These are phyloP conservation scores for Diophrys appendiculata DNA, from an alignment of 73 alveolate genomes.

Conservation along the genomic window DNA sequence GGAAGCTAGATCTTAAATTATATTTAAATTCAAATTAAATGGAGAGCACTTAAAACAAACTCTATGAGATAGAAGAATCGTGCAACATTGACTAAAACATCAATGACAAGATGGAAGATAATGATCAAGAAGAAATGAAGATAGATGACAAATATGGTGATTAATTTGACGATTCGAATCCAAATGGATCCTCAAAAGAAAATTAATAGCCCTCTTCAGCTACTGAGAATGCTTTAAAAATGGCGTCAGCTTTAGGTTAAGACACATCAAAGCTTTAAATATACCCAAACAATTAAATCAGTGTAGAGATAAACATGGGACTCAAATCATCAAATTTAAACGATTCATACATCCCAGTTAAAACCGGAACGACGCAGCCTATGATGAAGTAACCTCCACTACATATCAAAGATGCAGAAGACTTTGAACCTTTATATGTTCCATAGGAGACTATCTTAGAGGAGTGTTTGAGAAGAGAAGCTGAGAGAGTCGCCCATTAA, in stretches of 20 bases:
- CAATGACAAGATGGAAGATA: conserved; percentile 29
- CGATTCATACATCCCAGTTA: conserved; percentile 50
- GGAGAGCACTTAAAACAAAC: conserved; percentile 59
- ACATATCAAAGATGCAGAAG: conserved; percentile 58
- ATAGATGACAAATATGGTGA: conserved; percentile 41
- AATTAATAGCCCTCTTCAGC: neutral
- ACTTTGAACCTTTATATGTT: conserved; percentile 44
- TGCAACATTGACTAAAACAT: conserved; percentile 19
- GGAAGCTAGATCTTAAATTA: too few species aligned
- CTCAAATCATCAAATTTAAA: conserved; percentile 11
- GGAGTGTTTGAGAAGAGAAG: conserved; percentile 69
- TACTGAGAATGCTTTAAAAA: neutral
- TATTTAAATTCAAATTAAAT: too few species aligned
- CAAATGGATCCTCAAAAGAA: neutral
- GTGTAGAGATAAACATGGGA: conserved; percentile 48
- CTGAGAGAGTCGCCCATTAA: conserved; percentile 75
- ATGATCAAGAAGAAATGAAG: conserved; percentile 16
- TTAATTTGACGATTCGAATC: conserved; percentile 41
- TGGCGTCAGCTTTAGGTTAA: neutral
- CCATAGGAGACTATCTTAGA: conserved; percentile 72
- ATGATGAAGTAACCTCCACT: conserved; percentile 68
- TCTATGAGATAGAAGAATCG: conserved; percentile 57
- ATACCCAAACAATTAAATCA: conserved; percentile 54
- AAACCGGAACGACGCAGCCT: conserved; percentile 61
- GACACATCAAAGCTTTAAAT: neutral